Conservation (phyloP, 164 flowering plant genomes). For the Akebia trifoliata region DNA sequence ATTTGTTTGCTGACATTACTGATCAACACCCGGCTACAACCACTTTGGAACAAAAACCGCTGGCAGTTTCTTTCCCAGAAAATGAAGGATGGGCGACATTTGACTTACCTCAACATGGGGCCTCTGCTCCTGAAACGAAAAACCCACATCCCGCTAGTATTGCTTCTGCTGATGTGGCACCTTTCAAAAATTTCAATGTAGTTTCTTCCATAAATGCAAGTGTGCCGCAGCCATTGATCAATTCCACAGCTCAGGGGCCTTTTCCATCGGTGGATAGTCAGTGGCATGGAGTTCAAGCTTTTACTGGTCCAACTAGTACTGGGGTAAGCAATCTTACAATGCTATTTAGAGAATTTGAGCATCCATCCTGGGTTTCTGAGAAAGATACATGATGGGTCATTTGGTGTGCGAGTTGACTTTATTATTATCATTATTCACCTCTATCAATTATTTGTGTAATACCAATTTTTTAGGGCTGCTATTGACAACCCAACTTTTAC, state of each 20-base stretch:
- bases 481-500: too few species aligned
- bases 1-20: slow-evolving; percentile 33
- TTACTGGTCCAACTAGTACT: slow-evolving; percentile 18
- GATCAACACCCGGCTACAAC: slow-evolving; percentile 28
- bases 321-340: slow-evolving; percentile 33
- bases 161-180: slow-evolving; percentile 23
- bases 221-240: slow-evolving; percentile 38
- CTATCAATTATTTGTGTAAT: too few species aligned
- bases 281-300: slow-evolving; percentile 43
- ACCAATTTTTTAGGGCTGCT: too few species aligned
- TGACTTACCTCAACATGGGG: slow-evolving; percentile 47
- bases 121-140: slow-evolving; percentile 20
- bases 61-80: slow-evolving; percentile 27
- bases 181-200: slow-evolving; percentile 23
- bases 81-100: slow-evolving; percentile 98
- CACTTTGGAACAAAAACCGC: slow-evolving; percentile 21
- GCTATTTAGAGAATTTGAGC: not conserved
- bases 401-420: not conserved
- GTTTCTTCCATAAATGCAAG: slow-evolving; percentile 25
- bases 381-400: too few species aligned
- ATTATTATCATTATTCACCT: not conserved
- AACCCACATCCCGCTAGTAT: slow-evolving; percentile 15
- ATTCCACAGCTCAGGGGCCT: slow-evolving; percentile 24
- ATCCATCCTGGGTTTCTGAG: not conserved
- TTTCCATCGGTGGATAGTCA: slow-evolving; percentile 25